Evolutionary conservation across 192 early-diverging fungal species (phyloP).

Genomic region (Thoreauomyces humboldtii): DNA sequence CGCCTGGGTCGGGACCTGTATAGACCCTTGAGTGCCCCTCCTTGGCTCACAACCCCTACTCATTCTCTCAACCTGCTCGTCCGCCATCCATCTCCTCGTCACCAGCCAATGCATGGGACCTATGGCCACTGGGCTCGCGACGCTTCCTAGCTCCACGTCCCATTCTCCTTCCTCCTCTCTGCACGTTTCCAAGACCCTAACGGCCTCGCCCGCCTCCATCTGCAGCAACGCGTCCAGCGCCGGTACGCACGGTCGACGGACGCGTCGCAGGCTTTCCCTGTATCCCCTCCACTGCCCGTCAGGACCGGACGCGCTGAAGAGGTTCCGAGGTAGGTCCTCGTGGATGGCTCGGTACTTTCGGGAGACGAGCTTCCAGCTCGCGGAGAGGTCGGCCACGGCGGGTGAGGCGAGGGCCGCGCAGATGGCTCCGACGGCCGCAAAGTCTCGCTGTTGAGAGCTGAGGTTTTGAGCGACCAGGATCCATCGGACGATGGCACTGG

Average conservation of each 20-base stretch:
- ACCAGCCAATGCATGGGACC: conserved; percentile 28
- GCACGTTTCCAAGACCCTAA: conserved; percentile 1
- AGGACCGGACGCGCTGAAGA: neutral
- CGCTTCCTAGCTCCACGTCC: conserved; percentile 1
- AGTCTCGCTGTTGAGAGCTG: neutral
- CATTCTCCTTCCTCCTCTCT: conserved; percentile 12
- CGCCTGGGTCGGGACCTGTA: neutral
- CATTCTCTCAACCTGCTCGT: conserved; percentile 11
- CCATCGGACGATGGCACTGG: conserved; percentile 11
- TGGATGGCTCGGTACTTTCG: conserved; percentile 4
- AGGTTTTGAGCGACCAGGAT: conserved; percentile 10
- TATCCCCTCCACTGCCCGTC: neutral
- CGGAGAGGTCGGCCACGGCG: conserved; percentile 5
- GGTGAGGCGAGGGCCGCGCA: conserved; percentile 7
- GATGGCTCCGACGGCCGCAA: conserved; percentile 8
- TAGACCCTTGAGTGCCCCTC: too few species aligned
- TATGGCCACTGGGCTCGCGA: neutral
- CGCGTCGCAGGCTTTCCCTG: neutral
- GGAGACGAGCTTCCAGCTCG: conserved; percentile 18
- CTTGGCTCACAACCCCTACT: conserved; percentile 9
- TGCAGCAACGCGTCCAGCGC: neutral
- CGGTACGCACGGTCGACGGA: conserved; percentile 5
- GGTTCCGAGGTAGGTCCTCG: neutral
- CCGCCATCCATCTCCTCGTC: conserved; percentile 21
- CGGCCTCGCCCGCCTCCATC: neutral